Evolutionary conservation across 257 asterid genomes (phyloP).

Genomic region (Solanum pinnatisectum): DNA sequence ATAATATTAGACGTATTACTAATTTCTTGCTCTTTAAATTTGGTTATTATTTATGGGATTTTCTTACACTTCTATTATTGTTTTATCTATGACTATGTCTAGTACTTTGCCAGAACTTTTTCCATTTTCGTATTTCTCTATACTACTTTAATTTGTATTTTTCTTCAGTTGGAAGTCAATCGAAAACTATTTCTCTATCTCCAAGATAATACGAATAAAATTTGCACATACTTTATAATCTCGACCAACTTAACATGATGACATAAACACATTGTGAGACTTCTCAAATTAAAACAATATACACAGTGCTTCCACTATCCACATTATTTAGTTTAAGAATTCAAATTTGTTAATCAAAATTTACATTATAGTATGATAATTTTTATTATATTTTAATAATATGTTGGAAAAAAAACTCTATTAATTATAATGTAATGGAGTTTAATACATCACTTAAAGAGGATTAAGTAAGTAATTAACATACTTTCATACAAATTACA

Average conservation of each 20-base stretch:
- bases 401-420: not conserved
- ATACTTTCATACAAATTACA: not conserved
- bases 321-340: not conserved
- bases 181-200: fast-evolving
- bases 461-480: not conserved
- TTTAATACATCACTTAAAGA: not conserved
- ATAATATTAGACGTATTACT: not conserved
- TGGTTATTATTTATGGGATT: not conserved
- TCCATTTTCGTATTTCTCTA: too few relatives aligned
- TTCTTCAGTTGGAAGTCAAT: fast-evolving
- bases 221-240: too few relatives aligned
- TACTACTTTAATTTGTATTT: too few relatives aligned
- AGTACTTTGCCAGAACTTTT: too few relatives aligned
- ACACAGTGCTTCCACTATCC: not conserved
- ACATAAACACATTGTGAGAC: not conserved
- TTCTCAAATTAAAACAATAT: not conserved
- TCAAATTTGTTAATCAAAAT: not conserved
- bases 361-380: not conserved
- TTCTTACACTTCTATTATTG: too few relatives aligned
- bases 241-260: too few relatives aligned
- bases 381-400: not conserved
- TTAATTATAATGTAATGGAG: not conserved
- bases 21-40: too few relatives aligned
- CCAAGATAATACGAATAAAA: too few relatives aligned
- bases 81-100: too few relatives aligned